Conservation (phyloP, 495 filamentous ascomycete species). For the Neurospora sublineolata region DNA sequence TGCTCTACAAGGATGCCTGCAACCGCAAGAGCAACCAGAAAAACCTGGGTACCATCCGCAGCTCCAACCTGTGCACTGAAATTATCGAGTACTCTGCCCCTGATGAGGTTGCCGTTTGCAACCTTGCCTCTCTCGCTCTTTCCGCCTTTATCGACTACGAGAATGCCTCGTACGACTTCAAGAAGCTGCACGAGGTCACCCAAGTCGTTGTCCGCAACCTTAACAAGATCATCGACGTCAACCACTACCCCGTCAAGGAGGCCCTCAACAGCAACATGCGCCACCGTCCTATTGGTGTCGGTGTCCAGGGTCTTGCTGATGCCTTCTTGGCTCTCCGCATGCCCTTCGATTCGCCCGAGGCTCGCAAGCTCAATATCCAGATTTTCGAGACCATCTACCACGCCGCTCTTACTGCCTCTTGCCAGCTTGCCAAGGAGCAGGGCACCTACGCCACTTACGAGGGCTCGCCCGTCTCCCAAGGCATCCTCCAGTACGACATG, state of each 20-base stretch:
- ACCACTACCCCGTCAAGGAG: slow-evolving; percentile 91
- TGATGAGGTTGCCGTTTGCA: slow-evolving; percentile 97
- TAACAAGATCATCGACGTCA: slow-evolving; percentile 95
- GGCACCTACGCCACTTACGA: slow-evolving; percentile 84
- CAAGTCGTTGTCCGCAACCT: slow-evolving; percentile 84
- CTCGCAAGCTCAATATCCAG: slow-evolving; percentile 86
- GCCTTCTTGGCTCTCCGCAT: slow-evolving; percentile 93
- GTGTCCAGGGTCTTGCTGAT: slow-evolving; percentile 98
- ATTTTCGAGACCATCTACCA: slow-evolving; percentile 99
- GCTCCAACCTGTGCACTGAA: slow-evolving; percentile 97
- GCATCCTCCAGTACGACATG: slow-evolving; percentile 97
- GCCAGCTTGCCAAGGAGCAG: slow-evolving; percentile 67
- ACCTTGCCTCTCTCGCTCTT: slow-evolving; percentile 86
- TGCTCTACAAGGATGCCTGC: slow-evolving; percentile 97
- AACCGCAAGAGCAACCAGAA: slow-evolving; percentile 99
- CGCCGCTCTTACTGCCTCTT: slow-evolving; percentile 79
- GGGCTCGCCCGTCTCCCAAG: slow-evolving; percentile 88
- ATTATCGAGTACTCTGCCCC: slow-evolving; percentile 95
- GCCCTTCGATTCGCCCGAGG: slow-evolving; percentile 92
- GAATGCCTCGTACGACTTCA: slow-evolving; percentile 78
- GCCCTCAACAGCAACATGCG: slow-evolving; percentile 92
- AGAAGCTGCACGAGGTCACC: slow-evolving; percentile 85
- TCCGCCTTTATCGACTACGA: slow-evolving; percentile 78
- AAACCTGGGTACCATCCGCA: slow-evolving; percentile 94
- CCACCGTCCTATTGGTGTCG: slow-evolving; percentile 86